phyloP scores from a whole-genome alignment of 352 stramenopile species.

The Phytophthora litchii region DNA sequence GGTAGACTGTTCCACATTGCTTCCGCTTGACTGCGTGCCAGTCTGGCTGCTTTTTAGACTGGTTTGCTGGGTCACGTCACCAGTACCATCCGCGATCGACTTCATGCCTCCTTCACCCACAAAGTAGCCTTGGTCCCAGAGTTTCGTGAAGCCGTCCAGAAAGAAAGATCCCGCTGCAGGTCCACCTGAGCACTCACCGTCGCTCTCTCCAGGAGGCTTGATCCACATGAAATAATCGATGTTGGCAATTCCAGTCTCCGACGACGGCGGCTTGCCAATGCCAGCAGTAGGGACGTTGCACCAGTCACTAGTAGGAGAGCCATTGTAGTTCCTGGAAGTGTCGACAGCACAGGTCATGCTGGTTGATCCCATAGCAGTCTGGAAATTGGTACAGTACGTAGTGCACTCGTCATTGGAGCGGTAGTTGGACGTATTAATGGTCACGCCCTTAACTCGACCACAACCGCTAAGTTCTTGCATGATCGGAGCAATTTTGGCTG shows the following conservation, averaged over 20 bases:
- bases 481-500: slow-evolving; percentile 39
- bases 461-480: slow-evolving; percentile 41
- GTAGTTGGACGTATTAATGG: slow-evolving; percentile 80
- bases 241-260: slow-evolving; percentile 42
- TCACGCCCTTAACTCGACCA: slow-evolving; percentile 56
- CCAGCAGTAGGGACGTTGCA: slow-evolving; percentile 65
- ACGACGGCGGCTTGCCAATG: slow-evolving; percentile 53
- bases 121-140: slow-evolving; percentile 71
- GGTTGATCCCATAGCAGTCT: slow-evolving; percentile 41
- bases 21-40: background rate
- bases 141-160: slow-evolving; percentile 48
- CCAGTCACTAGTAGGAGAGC: slow-evolving; percentile 50
- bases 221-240: slow-evolving; percentile 75
- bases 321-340: slow-evolving; percentile 65
- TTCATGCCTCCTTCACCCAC: slow-evolving; percentile 37
- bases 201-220: slow-evolving; percentile 62
- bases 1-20: slow-evolving; percentile 11
- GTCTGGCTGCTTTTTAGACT: slow-evolving; percentile 1
- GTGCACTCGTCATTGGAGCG: slow-evolving; percentile 47
- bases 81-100: slow-evolving; percentile 18
- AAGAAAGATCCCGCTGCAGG: slow-evolving; percentile 56
- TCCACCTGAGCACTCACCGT: slow-evolving; percentile 59
- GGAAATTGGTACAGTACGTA: slow-evolving; percentile 54
- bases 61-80: slow-evolving; percentile 11
- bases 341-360: slow-evolving; percentile 61